A percentile compares a stretch with the other conserved stretches of the same genome.
Conservation (phyloP, 305 asterid species). For the Nicotiana rustica region DNA sequence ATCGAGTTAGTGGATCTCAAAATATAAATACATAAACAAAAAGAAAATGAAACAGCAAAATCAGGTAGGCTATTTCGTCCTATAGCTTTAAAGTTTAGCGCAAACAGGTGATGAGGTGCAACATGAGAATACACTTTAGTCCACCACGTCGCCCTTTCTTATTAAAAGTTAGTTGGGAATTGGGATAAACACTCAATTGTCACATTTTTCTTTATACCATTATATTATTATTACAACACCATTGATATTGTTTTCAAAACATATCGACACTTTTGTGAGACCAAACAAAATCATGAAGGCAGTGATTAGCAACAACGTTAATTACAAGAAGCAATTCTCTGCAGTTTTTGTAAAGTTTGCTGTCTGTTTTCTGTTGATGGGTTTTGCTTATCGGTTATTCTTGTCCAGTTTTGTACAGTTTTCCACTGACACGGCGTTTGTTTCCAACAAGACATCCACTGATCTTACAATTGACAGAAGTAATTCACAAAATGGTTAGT, state of each 20-base stretch:
- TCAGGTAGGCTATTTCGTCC: no score
- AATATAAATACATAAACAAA: no score
- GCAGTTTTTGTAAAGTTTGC: conserved; percentile 50
- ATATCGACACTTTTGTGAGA: not conserved
- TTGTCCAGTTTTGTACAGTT: conserved; percentile 54
- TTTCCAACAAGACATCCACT: conserved; percentile 9
- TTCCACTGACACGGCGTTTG: conserved; percentile 43
- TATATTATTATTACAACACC: not conserved
- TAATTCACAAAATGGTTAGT: conserved; percentile 47
- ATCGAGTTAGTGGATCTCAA: no score
- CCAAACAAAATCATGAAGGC: conserved; percentile 22
- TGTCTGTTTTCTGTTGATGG: conserved; percentile 59
- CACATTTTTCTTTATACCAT: not conserved
- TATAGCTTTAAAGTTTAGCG: no score
- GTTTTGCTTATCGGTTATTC: conserved; percentile 57
- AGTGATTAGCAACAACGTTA: conserved; percentile 33
- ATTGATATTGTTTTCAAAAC: not conserved
- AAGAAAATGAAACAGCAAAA: no score
- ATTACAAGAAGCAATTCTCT: conserved; percentile 45
- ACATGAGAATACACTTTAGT: not conserved
- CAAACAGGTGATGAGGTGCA: not conserved
- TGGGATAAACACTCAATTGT: conserved; percentile 10
- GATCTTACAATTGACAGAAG: conserved; percentile 32
- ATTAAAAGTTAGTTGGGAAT: conserved; percentile 13
- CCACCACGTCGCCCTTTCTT: not conserved